Evolutionary conservation across 805 yeast species (phyloP).

Genomic region (Millerozyma acaciae): DNA sequence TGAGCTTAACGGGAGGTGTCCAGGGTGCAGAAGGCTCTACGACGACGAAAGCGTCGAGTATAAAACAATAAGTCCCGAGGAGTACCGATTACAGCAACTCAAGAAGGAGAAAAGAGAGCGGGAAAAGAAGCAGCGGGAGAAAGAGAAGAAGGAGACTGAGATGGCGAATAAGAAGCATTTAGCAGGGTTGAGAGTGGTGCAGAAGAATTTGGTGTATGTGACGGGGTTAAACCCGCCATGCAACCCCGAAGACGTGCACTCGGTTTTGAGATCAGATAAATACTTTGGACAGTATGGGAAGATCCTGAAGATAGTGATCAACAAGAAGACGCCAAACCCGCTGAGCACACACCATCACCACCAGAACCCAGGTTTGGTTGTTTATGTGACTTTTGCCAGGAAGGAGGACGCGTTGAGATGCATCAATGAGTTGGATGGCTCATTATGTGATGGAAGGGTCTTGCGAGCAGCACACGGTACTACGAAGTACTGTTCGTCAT

Average conservation of each 20-base stretch:
- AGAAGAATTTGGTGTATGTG: constrained; percentile 93
- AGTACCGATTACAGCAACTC: constrained; percentile 75
- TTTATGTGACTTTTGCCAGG: constrained; percentile 86
- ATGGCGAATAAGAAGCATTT: constrained; percentile 79
- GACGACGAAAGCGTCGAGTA: constrained; percentile 93
- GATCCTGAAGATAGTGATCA: constrained; percentile 89
- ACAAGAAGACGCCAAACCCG: constrained; percentile 60
- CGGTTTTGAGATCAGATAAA: constrained; percentile 79
- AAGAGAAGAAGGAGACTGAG: constrained; percentile 88
- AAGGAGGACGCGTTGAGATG: constrained; percentile 96
- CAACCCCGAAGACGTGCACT: constrained; percentile 76
- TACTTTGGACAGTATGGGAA: constrained; percentile 99
- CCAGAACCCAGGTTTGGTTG: constrained; percentile 80
- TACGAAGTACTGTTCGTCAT: constrained; percentile 96
- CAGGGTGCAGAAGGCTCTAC: constrained; percentile 92
- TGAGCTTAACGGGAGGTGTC: constrained; percentile 92
- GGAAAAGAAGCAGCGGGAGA: constrained; percentile 80
- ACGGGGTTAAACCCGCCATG: constrained; percentile 90
- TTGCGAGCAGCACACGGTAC: constrained; percentile 97
- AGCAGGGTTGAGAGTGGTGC: constrained; percentile 97
- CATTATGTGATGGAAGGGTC: constrained; percentile 84
- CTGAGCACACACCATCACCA: constrained; percentile 31
- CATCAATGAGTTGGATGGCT: constrained; percentile 88
- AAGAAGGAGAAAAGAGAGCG: constrained; percentile 78
- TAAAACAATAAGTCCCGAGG: constrained; percentile 78